Conservation (phyloP, 2,329 filamentous ascomycete species). For the Talaromyces rugulosus region DNA sequence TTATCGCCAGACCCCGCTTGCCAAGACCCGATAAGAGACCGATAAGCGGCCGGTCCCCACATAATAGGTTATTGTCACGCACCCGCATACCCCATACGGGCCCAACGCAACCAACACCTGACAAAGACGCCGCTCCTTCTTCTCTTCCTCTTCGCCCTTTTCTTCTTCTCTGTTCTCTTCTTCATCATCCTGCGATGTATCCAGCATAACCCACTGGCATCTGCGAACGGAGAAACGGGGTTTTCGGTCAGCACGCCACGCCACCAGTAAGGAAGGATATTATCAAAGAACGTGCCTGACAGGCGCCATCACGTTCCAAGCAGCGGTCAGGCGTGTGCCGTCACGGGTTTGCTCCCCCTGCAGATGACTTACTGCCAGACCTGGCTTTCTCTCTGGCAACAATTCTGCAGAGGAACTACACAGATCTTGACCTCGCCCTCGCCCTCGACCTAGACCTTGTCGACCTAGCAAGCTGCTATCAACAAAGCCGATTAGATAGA, state of each 20-base stretch:
- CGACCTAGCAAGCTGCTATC: neutral
- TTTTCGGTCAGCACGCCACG: neutral
- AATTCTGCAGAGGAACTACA: neutral
- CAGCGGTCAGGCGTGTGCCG: constrained; percentile 8
- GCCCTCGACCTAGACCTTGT: neutral
- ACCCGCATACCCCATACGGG: neutral
- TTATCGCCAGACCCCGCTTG: neutral
- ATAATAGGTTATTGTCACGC: neutral
- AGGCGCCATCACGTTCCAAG: neutral
- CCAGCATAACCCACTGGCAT: neutral
- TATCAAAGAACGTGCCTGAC: constrained; percentile 3
- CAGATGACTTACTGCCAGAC: neutral
- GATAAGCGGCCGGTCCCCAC: neutral
- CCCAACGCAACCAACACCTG: neutral
- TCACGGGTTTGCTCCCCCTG: neutral
- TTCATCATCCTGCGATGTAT: neutral
- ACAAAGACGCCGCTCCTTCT: neutral
- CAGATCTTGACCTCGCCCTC: neutral
- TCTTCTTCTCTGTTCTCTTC: neutral
- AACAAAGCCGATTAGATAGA: constrained; percentile 4
- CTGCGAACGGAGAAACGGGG: neutral
- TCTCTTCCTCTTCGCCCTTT: neutral
- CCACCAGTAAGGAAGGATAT: neutral
- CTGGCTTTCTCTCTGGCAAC: neutral
- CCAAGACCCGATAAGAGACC: neutral